Conservation (phyloP, 139 green algal species). For the Pedinophyceae sp. region DNA sequence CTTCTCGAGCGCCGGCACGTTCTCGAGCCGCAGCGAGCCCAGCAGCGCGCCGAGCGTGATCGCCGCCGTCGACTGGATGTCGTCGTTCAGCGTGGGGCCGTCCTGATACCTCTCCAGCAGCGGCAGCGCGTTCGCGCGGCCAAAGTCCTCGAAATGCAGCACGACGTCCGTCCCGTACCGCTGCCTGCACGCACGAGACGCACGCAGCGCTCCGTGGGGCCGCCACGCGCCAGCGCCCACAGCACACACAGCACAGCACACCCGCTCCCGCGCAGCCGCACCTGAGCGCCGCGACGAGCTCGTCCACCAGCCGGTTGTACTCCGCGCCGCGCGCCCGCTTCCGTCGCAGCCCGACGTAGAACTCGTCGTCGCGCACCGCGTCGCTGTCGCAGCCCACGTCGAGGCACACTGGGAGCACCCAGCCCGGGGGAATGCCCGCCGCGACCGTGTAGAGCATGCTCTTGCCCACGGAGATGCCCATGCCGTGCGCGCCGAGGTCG, state of each 20-base stretch:
- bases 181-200: slow-evolving; percentile 1
- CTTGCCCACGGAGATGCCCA: slow-evolving; percentile 31
- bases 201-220: not conserved
- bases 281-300: slow-evolving; percentile 9
- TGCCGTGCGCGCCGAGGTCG: slow-evolving; percentile 39
- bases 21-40: slow-evolving; percentile 11
- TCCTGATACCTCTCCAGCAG: slow-evolving; percentile 17
- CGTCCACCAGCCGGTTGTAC: slow-evolving; percentile 10
- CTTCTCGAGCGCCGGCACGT: slow-evolving; percentile 15
- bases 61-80: slow-evolving; percentile 37
- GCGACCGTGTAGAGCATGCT: slow-evolving; percentile 26
- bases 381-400: slow-evolving; percentile 21
- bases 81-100: slow-evolving; percentile 24
- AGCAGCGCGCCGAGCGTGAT: slow-evolving; percentile 20
- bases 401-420: slow-evolving; percentile 18
- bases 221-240: not conserved
- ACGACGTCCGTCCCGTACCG: slow-evolving; percentile 5
- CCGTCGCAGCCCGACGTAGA: slow-evolving; percentile 18
- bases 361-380: slow-evolving; percentile 13
- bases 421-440: slow-evolving; percentile 23
- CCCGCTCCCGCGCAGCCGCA: no score
- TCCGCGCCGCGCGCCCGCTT: not conserved
- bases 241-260: no score
- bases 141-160: slow-evolving; percentile 13
- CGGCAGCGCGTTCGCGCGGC: slow-evolving; percentile 2